These are phyloP conservation scores for Russula vinacea DNA, from an alignment of 768 basidiomycete genomes.

Conservation along the genomic window DNA sequence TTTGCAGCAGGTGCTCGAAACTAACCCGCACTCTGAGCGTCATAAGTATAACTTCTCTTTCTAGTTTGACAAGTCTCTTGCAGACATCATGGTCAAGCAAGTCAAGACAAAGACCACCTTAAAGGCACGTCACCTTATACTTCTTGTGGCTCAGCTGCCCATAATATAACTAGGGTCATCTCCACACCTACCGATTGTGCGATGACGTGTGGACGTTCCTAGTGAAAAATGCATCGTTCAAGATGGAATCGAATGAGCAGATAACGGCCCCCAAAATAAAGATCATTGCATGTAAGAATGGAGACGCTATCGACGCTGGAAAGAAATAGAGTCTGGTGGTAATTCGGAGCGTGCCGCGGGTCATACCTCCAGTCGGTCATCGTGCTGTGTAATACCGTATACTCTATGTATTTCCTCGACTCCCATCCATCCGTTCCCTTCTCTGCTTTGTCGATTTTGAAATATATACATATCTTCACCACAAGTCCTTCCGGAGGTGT, in stretches of 20 bases:
- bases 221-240: conserved; percentile 87
- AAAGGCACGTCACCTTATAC: conserved; percentile 55
- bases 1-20: conserved; percentile 74
- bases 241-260: conserved; percentile 89
- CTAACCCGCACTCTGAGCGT: conserved; percentile 8
- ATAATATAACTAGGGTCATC: conserved; percentile 55
- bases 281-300: conserved; percentile 98
- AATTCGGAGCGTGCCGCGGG: conserved; percentile 1
- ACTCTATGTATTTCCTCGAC: conserved; percentile 17
- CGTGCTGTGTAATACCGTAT: conserved; percentile 25
- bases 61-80: conserved; percentile 94
- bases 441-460: conserved; percentile 16
- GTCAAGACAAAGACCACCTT: conserved; percentile 94
- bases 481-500: neutral
- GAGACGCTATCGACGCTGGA: conserved; percentile 77
- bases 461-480: conserved; percentile 11
- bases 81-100: conserved; percentile 87
- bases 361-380: neutral
- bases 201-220: conserved; percentile 99
- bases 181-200: conserved; percentile 88
- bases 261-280: conserved; percentile 77
- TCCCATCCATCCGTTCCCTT: neutral
- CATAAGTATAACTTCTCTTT: conserved; percentile 9
- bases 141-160: conserved; percentile 3
- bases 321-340: conserved; percentile 54